Percentiles rank a stretch among this genome's conserved stretches.
These are phyloP conservation scores for Musa schizocarpa DNA, from an alignment of 176 grass and related monocot genomes.

Conservation along the genomic window DNA sequence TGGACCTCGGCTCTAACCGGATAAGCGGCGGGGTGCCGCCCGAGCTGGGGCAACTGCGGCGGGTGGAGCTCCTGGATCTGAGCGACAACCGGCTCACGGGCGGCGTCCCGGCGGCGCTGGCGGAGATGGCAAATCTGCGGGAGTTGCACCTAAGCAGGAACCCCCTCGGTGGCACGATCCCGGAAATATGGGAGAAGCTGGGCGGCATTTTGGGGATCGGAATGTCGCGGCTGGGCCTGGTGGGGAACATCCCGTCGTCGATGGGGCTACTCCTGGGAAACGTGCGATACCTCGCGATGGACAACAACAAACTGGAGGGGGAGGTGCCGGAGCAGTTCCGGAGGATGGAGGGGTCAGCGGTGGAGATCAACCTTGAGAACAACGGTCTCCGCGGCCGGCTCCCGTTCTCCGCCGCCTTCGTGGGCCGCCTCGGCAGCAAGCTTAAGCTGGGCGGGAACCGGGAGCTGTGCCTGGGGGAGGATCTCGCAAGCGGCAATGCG, in stretches of 20 bases:
- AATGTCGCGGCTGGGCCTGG: constrained; percentile 28
- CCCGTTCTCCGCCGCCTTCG: constrained; percentile 31
- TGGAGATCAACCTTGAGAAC: constrained; percentile 37
- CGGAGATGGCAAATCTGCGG: constrained; percentile 24
- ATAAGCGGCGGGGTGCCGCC: constrained; percentile 26
- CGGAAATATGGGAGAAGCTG: constrained; percentile 32
- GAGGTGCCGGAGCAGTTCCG: constrained; percentile 29
- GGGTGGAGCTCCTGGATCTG: constrained; percentile 34
- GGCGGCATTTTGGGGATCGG: constrained; percentile 29
- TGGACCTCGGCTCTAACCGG: constrained; percentile 36
- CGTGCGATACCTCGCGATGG: constrained; percentile 27
- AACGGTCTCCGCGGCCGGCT: constrained; percentile 27
- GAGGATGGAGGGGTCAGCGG: constrained; percentile 24
- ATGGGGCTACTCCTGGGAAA: constrained; percentile 25
- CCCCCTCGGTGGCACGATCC: constrained; percentile 30
- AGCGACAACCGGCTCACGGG: constrained; percentile 32
- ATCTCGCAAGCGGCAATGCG: neutral
- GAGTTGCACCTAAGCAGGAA: constrained; percentile 43
- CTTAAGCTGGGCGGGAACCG: constrained; percentile 38
- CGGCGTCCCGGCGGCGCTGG: constrained; percentile 23
- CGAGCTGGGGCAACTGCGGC: constrained; percentile 9
- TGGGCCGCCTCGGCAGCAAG: constrained; percentile 15
- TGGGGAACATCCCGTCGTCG: constrained; percentile 25
- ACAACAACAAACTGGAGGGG: constrained; percentile 36
- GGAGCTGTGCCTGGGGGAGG: constrained; percentile 23